Evolutionary conservation across 1,139 yeast species (phyloP).

Genomic region (Sugiyamaella xylanicola): DNA sequence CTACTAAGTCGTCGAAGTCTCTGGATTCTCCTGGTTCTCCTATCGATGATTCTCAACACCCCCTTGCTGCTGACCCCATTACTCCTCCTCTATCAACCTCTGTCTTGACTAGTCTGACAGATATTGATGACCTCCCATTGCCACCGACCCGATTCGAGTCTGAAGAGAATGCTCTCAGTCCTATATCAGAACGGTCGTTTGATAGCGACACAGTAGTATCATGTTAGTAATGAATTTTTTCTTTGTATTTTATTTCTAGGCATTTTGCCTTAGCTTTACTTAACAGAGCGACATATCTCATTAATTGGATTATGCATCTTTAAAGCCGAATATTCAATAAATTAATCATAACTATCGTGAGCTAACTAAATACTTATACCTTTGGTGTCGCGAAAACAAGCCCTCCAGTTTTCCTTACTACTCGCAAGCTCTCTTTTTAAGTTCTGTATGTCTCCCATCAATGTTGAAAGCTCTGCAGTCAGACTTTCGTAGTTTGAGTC

Average conservation of each 20-base stretch:
- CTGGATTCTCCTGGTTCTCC: constrained; percentile 1
- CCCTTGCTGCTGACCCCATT: constrained; percentile 5
- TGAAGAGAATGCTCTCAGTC: constrained; percentile 27
- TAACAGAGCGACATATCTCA: too few relatives aligned
- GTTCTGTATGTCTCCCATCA: constrained; percentile 25
- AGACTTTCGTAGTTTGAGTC: constrained; percentile 24
- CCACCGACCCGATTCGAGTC: constrained; percentile 16
- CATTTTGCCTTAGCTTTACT: too few relatives aligned
- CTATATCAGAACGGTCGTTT: constrained; percentile 32
- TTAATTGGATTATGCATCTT: too few relatives aligned
- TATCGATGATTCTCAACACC: background rate
- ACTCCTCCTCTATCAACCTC: constrained; percentile 9
- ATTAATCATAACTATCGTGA: constrained; percentile 6
- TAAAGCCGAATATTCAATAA: too few relatives aligned
- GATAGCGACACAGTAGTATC: constrained; percentile 21
- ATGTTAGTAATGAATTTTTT: constrained; percentile 8
- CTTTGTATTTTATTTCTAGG: too few relatives aligned
- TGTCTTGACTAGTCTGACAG: constrained; percentile 1
- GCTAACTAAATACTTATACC: background rate
- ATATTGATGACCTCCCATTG: constrained; percentile 24
- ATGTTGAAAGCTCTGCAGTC: constrained; percentile 26
- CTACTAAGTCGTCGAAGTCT: constrained; percentile 10
- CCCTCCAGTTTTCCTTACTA: constrained; percentile 19
- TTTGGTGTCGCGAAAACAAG: background rate
- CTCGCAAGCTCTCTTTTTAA: constrained; percentile 18